Evolutionary conservation across 2,329 filamentous ascomycete species (phyloP).

Genomic region (Colletotrichum gloeosporioides): DNA sequence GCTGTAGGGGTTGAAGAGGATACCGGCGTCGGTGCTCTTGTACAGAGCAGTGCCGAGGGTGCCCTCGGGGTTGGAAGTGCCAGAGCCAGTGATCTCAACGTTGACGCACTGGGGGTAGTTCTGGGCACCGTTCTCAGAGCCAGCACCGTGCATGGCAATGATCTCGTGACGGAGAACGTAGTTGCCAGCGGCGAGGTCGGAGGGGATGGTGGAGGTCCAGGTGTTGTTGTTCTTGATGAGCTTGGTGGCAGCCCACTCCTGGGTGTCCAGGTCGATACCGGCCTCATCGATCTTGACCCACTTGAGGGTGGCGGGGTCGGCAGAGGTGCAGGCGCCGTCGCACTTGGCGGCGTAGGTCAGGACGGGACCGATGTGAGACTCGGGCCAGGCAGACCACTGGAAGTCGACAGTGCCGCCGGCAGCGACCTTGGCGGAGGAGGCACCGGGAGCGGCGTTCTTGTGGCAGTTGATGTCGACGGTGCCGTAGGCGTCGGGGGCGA

Average conservation of each 20-base stretch:
- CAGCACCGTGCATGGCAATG: constrained; percentile 52
- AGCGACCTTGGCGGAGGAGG: constrained; percentile 38
- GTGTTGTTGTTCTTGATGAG: constrained; percentile 45
- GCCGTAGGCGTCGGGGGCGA: constrained; percentile 44
- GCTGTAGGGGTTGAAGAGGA: constrained; percentile 37
- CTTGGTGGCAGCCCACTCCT: constrained; percentile 40
- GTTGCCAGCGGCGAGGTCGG: constrained; percentile 36
- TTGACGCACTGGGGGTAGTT: constrained; percentile 59
- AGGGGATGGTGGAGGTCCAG: constrained; percentile 38
- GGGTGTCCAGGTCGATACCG: constrained; percentile 52
- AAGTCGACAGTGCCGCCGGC: constrained; percentile 46
- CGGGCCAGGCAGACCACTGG: constrained; percentile 48
- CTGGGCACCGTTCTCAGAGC: constrained; percentile 51
- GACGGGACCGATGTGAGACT: constrained; percentile 56
- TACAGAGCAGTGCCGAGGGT: constrained; percentile 34
- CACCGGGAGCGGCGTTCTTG: constrained; percentile 41
- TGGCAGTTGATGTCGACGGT: constrained; percentile 53
- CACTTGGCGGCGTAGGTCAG: constrained; percentile 69
- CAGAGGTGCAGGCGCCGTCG: constrained; percentile 58
- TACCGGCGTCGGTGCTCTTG: constrained; percentile 33
- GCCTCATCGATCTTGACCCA: constrained; percentile 69
- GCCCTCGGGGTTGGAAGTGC: constrained; percentile 35
- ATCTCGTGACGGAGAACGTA: constrained; percentile 60
- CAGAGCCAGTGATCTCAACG: constrained; percentile 47
- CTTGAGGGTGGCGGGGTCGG: constrained; percentile 56